phyloP scores from a whole-genome alignment of 2,329 filamentous ascomycete genomes.

The Herpotrichia juniperi region DNA sequence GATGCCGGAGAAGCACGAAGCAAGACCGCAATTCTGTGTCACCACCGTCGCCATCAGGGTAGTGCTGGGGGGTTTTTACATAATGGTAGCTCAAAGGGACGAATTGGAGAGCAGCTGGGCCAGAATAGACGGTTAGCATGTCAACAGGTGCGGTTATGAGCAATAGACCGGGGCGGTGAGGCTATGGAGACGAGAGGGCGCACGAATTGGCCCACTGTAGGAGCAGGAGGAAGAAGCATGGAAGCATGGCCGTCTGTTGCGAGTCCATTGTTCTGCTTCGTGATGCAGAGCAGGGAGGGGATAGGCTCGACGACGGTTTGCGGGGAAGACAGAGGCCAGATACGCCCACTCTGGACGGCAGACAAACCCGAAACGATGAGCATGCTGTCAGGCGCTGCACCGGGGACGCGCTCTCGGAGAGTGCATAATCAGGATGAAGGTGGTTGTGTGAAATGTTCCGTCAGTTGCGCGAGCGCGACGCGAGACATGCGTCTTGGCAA shows the following conservation, averaged over 20 bases:
- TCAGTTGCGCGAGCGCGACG: too few relatives aligned
- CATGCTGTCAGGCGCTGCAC: not conserved
- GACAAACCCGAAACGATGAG: not conserved
- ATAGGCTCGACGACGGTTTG: constrained; percentile 12
- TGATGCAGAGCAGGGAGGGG: constrained; percentile 12
- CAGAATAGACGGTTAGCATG: constrained; percentile 30
- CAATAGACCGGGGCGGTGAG: constrained; percentile 19
- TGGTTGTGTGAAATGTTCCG: constrained; percentile 1
- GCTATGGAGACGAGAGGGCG: constrained; percentile 12
- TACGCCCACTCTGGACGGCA: not conserved
- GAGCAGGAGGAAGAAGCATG: not conserved
- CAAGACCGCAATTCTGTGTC: constrained; percentile 29
- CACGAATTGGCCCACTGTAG: constrained; percentile 22
- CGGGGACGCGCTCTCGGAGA: not conserved
- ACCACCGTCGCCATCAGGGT: constrained; percentile 32
- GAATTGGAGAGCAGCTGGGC: constrained; percentile 29
- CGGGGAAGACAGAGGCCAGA: constrained; percentile 13
- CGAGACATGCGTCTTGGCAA: constrained; percentile 7
- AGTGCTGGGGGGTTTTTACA: constrained; percentile 39
- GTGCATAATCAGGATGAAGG: not conserved
- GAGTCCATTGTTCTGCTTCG: constrained; percentile 3
- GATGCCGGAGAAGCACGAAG: constrained; percentile 41
- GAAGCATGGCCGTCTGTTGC: not conserved
- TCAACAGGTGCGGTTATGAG: constrained; percentile 15
- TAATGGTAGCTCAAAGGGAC: constrained; percentile 39